Evolutionary conservation across 306 rosid genomes (phyloP).

Genomic region (Vicia faba): DNA sequence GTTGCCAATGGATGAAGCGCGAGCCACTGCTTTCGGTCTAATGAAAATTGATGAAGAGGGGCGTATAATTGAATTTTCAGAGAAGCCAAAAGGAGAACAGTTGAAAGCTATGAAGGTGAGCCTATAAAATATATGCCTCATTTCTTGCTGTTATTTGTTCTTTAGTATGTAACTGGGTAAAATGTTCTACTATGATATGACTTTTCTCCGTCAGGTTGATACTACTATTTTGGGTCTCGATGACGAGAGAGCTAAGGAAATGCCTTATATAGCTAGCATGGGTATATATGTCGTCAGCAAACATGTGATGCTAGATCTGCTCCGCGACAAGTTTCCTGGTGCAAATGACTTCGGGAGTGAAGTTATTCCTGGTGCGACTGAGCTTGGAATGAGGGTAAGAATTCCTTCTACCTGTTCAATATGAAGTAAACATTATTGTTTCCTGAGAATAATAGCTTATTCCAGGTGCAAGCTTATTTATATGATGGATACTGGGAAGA

Average conservation of each 20-base stretch:
- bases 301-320: constrained; percentile 82
- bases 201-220: constrained; percentile 70
- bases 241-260: constrained; percentile 86
- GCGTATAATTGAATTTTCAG: constrained; percentile 85
- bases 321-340: constrained; percentile 81
- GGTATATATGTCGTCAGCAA: constrained; percentile 98
- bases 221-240: constrained; percentile 97
- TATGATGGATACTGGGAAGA: constrained; percentile 99
- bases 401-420: constrained; percentile 16
- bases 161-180: constrained; percentile 13
- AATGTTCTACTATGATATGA: constrained; percentile 3
- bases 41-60: constrained; percentile 99
- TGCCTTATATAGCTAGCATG: constrained; percentile 98
- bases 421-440: neutral
- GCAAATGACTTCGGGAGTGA: constrained; percentile 99
- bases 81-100: constrained; percentile 97
- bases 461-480: constrained; percentile 93
- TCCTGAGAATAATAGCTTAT: neutral
- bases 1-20: constrained; percentile 93
- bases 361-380: constrained; percentile 97
- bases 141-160: neutral
- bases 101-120: constrained; percentile 90
- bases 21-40: constrained; percentile 95
- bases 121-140: neutral
- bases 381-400: constrained; percentile 85